Evolutionary conservation across 192 early-diverging fungal species (phyloP).

Genomic region (Podila horticola): DNA sequence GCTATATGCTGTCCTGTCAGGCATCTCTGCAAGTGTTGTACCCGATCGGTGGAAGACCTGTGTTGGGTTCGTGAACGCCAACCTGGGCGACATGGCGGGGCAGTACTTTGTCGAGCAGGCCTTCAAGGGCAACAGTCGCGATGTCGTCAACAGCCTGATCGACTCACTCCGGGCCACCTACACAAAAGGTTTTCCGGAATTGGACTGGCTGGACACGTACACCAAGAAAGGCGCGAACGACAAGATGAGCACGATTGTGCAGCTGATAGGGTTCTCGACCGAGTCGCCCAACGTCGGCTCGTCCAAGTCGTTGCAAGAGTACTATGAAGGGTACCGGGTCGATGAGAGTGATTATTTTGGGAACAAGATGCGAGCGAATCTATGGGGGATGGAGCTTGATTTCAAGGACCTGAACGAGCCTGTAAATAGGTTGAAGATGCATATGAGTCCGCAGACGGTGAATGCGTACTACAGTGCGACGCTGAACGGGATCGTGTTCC

Average conservation of each 20-base stretch:
- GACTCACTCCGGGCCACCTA: conserved; percentile 55
- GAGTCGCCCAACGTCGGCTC: conserved; percentile 60
- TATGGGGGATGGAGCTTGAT: conserved; percentile 39
- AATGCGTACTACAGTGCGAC: conserved; percentile 64
- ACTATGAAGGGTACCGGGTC: conserved; percentile 60
- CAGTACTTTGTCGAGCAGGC: conserved; percentile 48
- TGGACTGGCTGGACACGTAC: conserved; percentile 68
- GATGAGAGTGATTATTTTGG: conserved; percentile 61
- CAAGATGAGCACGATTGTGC: conserved; percentile 66
- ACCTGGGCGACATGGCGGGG: conserved; percentile 51
- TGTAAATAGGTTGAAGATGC: conserved; percentile 57
- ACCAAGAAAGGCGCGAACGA: conserved; percentile 59
- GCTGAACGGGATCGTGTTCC: conserved; percentile 60
- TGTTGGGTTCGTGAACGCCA: conserved; percentile 25
- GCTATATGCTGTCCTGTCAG: conserved; percentile 44
- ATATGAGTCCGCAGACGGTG: conserved; percentile 63
- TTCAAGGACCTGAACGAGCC: conserved; percentile 46
- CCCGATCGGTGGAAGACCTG: conserved; percentile 60
- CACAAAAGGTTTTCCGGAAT: conserved; percentile 36
- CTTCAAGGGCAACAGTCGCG: conserved; percentile 52
- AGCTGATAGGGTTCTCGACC: conserved; percentile 70
- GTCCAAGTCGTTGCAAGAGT: conserved; percentile 54
- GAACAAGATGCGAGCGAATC: conserved; percentile 56
- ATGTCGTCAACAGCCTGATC: conserved; percentile 57
- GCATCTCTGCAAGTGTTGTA: conserved; percentile 49